Percentiles rank a stretch among this genome's conserved stretches.
phyloP scores from a whole-genome alignment of 257 asterid genomes.

The Mentha longifolia region DNA sequence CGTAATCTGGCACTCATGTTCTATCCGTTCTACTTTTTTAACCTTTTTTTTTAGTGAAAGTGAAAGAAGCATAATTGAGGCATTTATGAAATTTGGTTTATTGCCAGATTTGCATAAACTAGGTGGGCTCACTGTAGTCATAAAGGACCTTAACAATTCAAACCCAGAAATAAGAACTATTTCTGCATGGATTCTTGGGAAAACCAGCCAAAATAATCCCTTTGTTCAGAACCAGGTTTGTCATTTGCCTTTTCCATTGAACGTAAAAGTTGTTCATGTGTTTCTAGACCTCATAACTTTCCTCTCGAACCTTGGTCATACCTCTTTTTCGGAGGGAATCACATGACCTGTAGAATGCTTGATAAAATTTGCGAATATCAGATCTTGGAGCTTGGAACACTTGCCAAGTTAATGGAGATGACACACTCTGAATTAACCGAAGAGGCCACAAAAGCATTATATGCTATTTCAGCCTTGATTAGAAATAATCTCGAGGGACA shows the following conservation, averaged over 20 bases:
- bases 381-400: constrained; percentile 75
- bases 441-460: constrained; percentile 81
- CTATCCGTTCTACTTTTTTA: neutral
- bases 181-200: constrained; percentile 84
- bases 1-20: neutral
- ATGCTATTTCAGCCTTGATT: constrained; percentile 81
- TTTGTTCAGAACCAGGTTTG: constrained; percentile 79
- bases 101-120: constrained; percentile 75
- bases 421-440: constrained; percentile 53
- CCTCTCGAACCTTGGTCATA: neutral
- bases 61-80: constrained; percentile 7
- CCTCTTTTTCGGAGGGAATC: neutral
- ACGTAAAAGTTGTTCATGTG: constrained; percentile 14
- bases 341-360: constrained; percentile 28
- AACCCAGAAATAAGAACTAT: constrained; percentile 61
- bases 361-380: constrained; percentile 40
- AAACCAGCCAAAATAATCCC: constrained; percentile 89
- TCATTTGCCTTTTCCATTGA: constrained; percentile 14
- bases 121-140: constrained; percentile 66
- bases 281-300: neutral
- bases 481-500: constrained; percentile 68
- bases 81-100: constrained; percentile 12
- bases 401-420: constrained; percentile 68
- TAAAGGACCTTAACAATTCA: constrained; percentile 55
- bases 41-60: neutral